Evolutionary conservation across 2,329 filamentous ascomycete species (phyloP).

Genomic region (Xylariaceae sp.): DNA sequence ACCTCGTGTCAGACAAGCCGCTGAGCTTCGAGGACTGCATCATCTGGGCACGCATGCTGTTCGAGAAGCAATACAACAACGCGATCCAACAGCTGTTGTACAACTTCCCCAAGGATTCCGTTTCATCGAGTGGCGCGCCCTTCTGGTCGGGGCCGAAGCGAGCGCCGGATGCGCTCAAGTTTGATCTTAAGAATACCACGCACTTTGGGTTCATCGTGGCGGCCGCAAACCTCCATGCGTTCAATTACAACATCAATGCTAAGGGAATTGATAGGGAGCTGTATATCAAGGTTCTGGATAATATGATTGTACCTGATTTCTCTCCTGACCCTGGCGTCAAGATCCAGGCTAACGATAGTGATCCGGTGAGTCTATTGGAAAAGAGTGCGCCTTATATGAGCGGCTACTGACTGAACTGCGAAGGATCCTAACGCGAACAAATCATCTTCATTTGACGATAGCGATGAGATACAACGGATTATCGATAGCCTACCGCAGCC

Average conservation of each 20-base stretch:
- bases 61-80: constrained; percentile 96
- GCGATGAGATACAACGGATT: constrained; percentile 70
- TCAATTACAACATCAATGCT: constrained; percentile 96
- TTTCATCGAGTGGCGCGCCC: constrained; percentile 78
- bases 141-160: constrained; percentile 99
- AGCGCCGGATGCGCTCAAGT: constrained; percentile 85
- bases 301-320: constrained; percentile 95
- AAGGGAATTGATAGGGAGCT: constrained; percentile 65
- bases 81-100: constrained; percentile 91
- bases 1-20: constrained; percentile 86
- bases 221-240: constrained; percentile 88
- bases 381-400: neutral
- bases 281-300: constrained; percentile 76
- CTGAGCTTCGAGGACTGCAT: constrained; percentile 94
- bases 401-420: constrained; percentile 7
- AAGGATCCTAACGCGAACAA: constrained; percentile 82
- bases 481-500: constrained; percentile 69
- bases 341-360: constrained; percentile 94
- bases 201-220: constrained; percentile 86
- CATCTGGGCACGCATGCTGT: constrained; percentile 87
- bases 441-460: constrained; percentile 67
- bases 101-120: constrained; percentile 95
- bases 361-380: constrained; percentile 57
- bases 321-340: constrained; percentile 84
- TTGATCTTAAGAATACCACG: constrained; percentile 76